These are phyloP conservation scores for Phalaenopsis equestris DNA, from an alignment of 106 monocot genomes.

Conservation along the genomic window DNA sequence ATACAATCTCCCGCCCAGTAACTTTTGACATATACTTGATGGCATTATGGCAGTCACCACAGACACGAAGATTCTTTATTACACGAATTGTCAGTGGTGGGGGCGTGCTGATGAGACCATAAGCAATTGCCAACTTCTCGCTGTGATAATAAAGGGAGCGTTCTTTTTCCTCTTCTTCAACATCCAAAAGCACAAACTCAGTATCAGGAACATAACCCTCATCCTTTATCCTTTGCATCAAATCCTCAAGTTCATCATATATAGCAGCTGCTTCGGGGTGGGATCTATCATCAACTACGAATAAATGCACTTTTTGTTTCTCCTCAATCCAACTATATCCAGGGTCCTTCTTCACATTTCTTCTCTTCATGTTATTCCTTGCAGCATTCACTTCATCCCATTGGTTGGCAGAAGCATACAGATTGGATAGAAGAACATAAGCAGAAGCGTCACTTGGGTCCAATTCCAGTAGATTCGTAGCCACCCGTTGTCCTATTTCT, in stretches of 20 bases:
- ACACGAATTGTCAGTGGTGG: slow-evolving; percentile 17
- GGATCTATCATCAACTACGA: slow-evolving; percentile 32
- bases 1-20: slow-evolving; percentile 33
- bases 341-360: slow-evolving; percentile 62
- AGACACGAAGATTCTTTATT: slow-evolving; percentile 40
- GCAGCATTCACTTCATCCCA: slow-evolving; percentile 43
- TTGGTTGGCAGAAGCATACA: slow-evolving; percentile 39
- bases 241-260: slow-evolving; percentile 37
- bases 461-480: slow-evolving; percentile 31
- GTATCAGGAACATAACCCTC: slow-evolving; percentile 55
- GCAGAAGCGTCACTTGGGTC: slow-evolving; percentile 60
- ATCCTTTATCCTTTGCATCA: slow-evolving; percentile 45
- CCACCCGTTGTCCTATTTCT: slow-evolving; percentile 42
- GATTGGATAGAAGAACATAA: slow-evolving; percentile 76
- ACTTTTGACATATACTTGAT: slow-evolving; percentile 58
- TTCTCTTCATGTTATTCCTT: slow-evolving; percentile 48
- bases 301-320: slow-evolving; percentile 35
- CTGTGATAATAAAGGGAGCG: slow-evolving; percentile 45
- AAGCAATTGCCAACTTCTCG: slow-evolving; percentile 55
- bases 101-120: slow-evolving; percentile 39
- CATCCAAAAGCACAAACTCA: slow-evolving; percentile 41
- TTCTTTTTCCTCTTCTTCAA: slow-evolving; percentile 56
- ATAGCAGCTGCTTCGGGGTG: slow-evolving; percentile 40
- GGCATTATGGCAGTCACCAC: slow-evolving; percentile 62
- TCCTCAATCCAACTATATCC: slow-evolving; percentile 60